phyloP scores from a whole-genome alignment of 306 rosid species.

The Sphenostylis stenocarpa region DNA sequence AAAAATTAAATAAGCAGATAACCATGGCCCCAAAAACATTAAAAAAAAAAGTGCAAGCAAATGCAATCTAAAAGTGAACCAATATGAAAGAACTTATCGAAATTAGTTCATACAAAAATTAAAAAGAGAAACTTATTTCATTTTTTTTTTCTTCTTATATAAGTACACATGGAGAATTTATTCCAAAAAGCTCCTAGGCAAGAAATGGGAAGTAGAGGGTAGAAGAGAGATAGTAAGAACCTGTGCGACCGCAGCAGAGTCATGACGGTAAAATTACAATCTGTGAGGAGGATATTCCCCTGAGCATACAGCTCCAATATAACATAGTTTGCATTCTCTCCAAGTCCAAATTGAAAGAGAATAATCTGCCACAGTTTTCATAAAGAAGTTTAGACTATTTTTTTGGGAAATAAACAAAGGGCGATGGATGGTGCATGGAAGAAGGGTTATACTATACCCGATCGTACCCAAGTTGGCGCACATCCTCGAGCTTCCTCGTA shows the following conservation, averaged over 20 bases:
- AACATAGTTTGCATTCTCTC: conserved; percentile 81
- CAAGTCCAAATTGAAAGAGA: conserved; percentile 95
- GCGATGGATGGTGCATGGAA: background rate
- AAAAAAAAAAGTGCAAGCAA: conserved; percentile 10
- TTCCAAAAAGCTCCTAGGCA: background rate
- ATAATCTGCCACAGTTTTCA: conserved; percentile 66
- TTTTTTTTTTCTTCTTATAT: too few species aligned
- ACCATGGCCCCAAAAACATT: conserved; percentile 13
- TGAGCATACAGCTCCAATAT: conserved; percentile 95
- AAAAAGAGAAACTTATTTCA: too few species aligned
- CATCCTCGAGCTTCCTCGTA: conserved; percentile 95
- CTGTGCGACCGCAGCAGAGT: conserved; percentile 99
- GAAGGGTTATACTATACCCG: conserved; percentile 50
- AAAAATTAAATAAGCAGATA: conserved; percentile 4
- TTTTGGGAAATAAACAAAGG: background rate
- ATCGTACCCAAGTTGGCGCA: conserved; percentile 98
- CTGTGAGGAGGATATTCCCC: conserved; percentile 88
- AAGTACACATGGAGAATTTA: too few species aligned
- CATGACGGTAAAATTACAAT: conserved; percentile 78
- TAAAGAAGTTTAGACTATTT: background rate
- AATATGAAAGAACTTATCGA: too few species aligned
- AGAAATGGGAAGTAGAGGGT: conserved; percentile 8
- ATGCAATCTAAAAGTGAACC: conserved; percentile 3
- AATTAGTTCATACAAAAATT: too few species aligned
- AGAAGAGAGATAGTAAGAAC: conserved; percentile 37